Percentiles rank a stretch among this genome's conserved stretches.
Evolutionary conservation across 2,329 filamentous ascomycete species (phyloP).

Genomic region (Proliferodiscus dingleyae): DNA sequence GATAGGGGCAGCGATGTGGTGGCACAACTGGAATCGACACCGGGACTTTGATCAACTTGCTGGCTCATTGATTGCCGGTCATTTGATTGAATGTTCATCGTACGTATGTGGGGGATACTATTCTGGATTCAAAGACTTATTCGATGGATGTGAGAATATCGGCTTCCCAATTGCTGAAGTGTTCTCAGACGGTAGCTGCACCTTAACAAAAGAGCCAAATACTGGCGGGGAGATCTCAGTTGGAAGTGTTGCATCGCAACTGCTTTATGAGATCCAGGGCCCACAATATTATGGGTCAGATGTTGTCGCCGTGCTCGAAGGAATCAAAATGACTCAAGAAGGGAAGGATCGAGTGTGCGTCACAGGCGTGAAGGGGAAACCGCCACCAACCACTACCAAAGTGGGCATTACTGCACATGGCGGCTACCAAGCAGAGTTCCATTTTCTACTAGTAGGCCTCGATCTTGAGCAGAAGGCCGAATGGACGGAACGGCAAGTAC

Average conservation of each 20-base stretch:
- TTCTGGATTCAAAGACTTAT: constrained; percentile 26
- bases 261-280: constrained; percentile 51
- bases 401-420: constrained; percentile 41
- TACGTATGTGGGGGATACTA: constrained; percentile 19
- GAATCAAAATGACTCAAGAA: constrained; percentile 46
- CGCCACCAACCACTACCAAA: constrained; percentile 37
- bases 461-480: constrained; percentile 40
- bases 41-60: constrained; percentile 36
- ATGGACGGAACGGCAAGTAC: constrained; percentile 39
- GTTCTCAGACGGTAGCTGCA: constrained; percentile 33
- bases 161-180: constrained; percentile 44
- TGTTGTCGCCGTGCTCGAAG: constrained; percentile 48
- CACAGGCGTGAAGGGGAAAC: constrained; percentile 35
- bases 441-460: constrained; percentile 40
- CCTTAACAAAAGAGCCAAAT: constrained; percentile 40
- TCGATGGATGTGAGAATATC: constrained; percentile 38
- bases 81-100: constrained; percentile 31
- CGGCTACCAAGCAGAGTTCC: constrained; percentile 41
- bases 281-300: constrained; percentile 54
- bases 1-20: constrained; percentile 36
- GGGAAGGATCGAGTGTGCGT: constrained; percentile 38
- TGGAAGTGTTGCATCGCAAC: constrained; percentile 47
- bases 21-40: too few relatives aligned
- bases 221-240: constrained; percentile 39
- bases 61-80: constrained; percentile 31